Evolutionary conservation across 768 basidiomycete species (phyloP), one percentile per base, ranked within the genome.

Genomic region (Hortiboletus flavorubellus): DNA sequence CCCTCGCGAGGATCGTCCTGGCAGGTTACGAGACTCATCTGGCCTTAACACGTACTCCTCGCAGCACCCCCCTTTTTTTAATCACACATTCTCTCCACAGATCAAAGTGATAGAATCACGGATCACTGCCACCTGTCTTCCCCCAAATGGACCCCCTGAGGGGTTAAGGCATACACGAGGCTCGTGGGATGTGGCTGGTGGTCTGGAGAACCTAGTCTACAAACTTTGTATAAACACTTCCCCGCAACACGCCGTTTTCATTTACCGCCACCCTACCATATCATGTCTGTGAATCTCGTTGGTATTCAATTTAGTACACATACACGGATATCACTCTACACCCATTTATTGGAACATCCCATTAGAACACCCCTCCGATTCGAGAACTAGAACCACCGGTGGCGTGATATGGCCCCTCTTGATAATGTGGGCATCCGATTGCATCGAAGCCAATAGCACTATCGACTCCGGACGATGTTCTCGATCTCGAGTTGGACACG

Each of bases 401-500:
- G 64, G 63, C 64, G 64, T 54, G 54, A 47, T 47, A 60, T 39
- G 26, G 33, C 46, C 49, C 35, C 44, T 37, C 41, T n/a, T 4
- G 26, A 26, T 26, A 26, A 5, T 26, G 26, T 26, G 10, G 26
- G 29, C 18, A 30, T 53, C 51, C 18, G 49, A 53, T 45, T 8
- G 12, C 11, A 44, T 46, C 49, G 40, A 61, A 40, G 10, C 62
- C 58, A 46, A 43, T 53, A 47, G 60, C 47, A 53, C 54, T 56
- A 62, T 58, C 53, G 42, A 33, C 61, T 62, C 52, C 52, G 69
- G 72, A 85, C 75, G 56, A 87, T 82, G 47, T 79, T 74, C 72
- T 90, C 88, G 40, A 90, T 76, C 66, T 85, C 82, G 33, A 87
- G 73, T 67, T 83, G 77, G 26, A 86, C 78, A 11, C 89, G 77